These are phyloP conservation scores for Colletotrichum horii DNA, from an alignment of 2,329 filamentous ascomycete species.

Conservation along the genomic window DNA sequence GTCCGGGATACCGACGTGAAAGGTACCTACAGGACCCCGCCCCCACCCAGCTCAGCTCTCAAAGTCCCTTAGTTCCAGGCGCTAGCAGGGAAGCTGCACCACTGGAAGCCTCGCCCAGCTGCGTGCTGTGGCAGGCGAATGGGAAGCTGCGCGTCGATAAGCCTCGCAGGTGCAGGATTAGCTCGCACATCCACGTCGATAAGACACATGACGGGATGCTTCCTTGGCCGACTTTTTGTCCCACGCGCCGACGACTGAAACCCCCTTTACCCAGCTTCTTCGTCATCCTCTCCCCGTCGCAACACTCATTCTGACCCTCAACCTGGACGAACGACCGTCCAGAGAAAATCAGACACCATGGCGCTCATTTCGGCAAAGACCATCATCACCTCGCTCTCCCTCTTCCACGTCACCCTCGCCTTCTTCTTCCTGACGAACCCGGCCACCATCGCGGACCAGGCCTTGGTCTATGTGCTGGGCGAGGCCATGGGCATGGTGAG, in stretches of 20 bases:
- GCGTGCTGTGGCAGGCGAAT: neutral
- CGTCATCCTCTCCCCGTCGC: neutral
- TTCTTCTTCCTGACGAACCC: slow-evolving; percentile 84
- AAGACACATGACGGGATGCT: slow-evolving; percentile 5
- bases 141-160: slow-evolving; percentile 17
- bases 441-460: slow-evolving; percentile 75
- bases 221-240: neutral
- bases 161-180: neutral
- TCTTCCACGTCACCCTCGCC: slow-evolving; percentile 84
- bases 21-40: neutral
- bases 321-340: neutral
- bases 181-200: slow-evolving; percentile 1
- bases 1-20: neutral
- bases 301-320: neutral
- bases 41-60: neutral
- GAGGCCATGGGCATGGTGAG: slow-evolving; percentile 83
- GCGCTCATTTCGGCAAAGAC: slow-evolving; percentile 80
- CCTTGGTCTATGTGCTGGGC: slow-evolving; percentile 80
- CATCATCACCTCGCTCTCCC: slow-evolving; percentile 79
- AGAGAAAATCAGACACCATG: slow-evolving; percentile 57
- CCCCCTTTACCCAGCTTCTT: neutral
- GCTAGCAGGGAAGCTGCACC: neutral
- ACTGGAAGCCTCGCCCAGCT: neutral
- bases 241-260: neutral
- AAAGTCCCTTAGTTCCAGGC: neutral